phyloP scores from a whole-genome alignment of 202 grass and related monocot species.

The Tripidium arundinaceum region DNA sequence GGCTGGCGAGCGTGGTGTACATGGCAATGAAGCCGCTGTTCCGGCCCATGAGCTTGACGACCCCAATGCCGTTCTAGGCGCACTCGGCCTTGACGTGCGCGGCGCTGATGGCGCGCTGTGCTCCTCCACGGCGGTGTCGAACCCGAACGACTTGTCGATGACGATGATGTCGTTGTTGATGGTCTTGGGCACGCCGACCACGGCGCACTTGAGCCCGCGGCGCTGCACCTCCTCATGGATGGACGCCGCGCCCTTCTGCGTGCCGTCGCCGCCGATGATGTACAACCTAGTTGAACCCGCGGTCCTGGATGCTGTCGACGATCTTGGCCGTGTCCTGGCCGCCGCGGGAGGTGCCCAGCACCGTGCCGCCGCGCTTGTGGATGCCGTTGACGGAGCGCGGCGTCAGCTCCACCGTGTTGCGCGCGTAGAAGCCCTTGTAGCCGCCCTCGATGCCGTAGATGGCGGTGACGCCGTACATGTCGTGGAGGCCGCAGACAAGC shows the following conservation, averaged over 20 bases:
- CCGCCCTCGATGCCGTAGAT: slow-evolving; percentile 80
- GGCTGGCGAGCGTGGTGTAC: slow-evolving; percentile 88
- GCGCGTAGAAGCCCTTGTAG: slow-evolving; percentile 86
- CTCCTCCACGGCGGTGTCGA: slow-evolving; percentile 93
- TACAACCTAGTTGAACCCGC: slow-evolving; percentile 95
- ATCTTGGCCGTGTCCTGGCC: slow-evolving; percentile 86
- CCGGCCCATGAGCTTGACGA: slow-evolving; percentile 94
- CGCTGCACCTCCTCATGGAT: slow-evolving; percentile 67
- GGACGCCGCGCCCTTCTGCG: slow-evolving; percentile 68
- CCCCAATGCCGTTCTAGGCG: slow-evolving; percentile 78
- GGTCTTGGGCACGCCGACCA: slow-evolving; percentile 87
- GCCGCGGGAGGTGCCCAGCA: slow-evolving; percentile 77
- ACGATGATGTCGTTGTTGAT: slow-evolving; percentile 91
- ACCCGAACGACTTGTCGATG: slow-evolving; percentile 90
- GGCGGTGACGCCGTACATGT: slow-evolving; percentile 85
- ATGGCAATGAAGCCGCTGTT: slow-evolving; percentile 96
- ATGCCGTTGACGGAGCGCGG: slow-evolving; percentile 78
- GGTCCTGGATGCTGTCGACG: slow-evolving; percentile 77
- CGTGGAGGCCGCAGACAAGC: slow-evolving; percentile 78
- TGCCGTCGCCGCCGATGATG: slow-evolving; percentile 92
- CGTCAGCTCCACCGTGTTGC: slow-evolving; percentile 73
- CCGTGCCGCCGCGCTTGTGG: slow-evolving; percentile 89
- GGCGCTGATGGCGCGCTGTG: slow-evolving; percentile 79
- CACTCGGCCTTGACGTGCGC: slow-evolving; percentile 91
- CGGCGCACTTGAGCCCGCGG: slow-evolving; percentile 60